Percentiles rank a stretch among this genome's conserved stretches.
Evolutionary conservation across 169 alveolate genomes (phyloP).

Genomic region (Eimeria necatrix): DNA sequence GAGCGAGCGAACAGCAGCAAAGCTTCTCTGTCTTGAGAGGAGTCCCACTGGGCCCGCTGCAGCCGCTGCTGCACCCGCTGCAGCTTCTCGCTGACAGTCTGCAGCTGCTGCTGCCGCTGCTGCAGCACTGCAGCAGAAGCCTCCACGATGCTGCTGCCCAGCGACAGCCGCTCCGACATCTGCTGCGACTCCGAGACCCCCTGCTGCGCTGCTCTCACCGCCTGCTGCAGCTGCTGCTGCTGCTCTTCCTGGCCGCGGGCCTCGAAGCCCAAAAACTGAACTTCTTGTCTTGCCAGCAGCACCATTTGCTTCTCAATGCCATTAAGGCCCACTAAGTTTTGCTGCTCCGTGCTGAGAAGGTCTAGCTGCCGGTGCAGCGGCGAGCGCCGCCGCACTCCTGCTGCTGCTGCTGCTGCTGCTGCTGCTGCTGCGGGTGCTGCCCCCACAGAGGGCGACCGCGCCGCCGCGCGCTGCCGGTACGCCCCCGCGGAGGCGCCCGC

Average conservation of each 20-base stretch:
- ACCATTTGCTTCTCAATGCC: not conserved
- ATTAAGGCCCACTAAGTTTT: not conserved
- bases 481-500: not conserved
- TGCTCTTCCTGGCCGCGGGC: not conserved
- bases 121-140: not conserved
- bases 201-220: not conserved
- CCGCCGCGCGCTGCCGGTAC: too few relatives aligned
- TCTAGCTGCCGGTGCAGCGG: not conserved
- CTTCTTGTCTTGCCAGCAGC: not conserved
- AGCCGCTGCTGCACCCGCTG: not conserved
- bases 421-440: not conserved
- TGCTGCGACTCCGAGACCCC: not conserved
- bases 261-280: not conserved
- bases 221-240: not conserved
- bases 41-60: not conserved
- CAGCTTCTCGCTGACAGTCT: too few relatives aligned
- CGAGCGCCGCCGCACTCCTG: not conserved
- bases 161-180: not conserved
- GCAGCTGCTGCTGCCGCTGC: not conserved
- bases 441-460: not conserved
- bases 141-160: not conserved
- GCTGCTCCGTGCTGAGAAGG: not conserved
- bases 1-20: not conserved
- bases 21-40: not conserved
- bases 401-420: not conserved